Conservation (phyloP, 176 grass and related monocot genomes). For the Thinopyrum elongatum region DNA sequence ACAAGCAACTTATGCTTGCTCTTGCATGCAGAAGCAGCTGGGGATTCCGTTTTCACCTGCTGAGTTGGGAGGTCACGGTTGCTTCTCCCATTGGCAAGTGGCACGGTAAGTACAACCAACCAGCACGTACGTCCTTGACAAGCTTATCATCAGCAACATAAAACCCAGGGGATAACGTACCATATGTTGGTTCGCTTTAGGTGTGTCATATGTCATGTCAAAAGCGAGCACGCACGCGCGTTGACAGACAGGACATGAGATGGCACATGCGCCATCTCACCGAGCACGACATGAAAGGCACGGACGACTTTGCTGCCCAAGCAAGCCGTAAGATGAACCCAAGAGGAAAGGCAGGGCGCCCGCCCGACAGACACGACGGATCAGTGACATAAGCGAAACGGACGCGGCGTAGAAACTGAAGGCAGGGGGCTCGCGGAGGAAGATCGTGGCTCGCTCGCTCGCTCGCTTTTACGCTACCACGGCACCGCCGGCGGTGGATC, state of each 20-base stretch:
- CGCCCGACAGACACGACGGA: background rate
- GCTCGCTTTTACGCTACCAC: constrained; percentile 14
- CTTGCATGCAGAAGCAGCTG: background rate
- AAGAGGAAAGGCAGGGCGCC: background rate
- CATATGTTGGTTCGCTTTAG: background rate
- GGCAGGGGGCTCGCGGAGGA: background rate
- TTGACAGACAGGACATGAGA: background rate
- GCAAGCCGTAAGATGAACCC: background rate
- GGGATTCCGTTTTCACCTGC: constrained; percentile 8
- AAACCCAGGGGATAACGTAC: background rate
- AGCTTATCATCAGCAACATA: background rate
- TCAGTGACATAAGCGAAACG: background rate
- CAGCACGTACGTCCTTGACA: background rate
- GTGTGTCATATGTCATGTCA: background rate
- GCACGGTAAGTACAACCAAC: background rate
- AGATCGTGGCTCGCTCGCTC: constrained; percentile 1
- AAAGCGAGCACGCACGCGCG: constrained; percentile 8
- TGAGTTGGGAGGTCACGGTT: background rate
- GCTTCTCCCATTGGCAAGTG: constrained; percentile 9
- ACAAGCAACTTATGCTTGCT: background rate
- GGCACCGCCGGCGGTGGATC: constrained; percentile 23
- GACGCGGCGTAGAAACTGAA: background rate
- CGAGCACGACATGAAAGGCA: background rate
- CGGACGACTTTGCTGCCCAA: background rate
- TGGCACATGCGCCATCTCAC: background rate